These are phyloP conservation scores for Aureobasidium leucospermi DNA, from an alignment of 2,329 filamentous ascomycete species.

Conservation along the genomic window DNA sequence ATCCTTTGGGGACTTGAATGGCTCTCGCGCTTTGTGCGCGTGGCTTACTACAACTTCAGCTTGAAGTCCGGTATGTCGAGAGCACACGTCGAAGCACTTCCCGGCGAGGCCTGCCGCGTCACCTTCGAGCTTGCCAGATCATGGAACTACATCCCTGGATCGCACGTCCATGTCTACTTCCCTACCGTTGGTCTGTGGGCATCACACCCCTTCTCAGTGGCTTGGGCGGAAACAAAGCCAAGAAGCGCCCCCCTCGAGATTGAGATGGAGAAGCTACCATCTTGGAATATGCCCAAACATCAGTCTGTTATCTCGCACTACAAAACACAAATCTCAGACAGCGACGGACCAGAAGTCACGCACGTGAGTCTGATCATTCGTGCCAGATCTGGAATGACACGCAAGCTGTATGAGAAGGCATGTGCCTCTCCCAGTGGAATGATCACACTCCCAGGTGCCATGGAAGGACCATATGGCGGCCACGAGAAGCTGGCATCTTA, in stretches of 20 bases:
- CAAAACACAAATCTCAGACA: constrained; percentile 13
- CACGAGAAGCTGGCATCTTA: constrained; percentile 66
- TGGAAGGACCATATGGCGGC: constrained; percentile 71
- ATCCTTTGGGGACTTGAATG: constrained; percentile 69
- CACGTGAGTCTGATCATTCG: constrained; percentile 65
- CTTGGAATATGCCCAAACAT: constrained; percentile 15
- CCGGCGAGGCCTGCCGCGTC: constrained; percentile 52
- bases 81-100: constrained; percentile 51
- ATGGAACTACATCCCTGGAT: constrained; percentile 47
- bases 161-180: constrained; percentile 55
- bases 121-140: constrained; percentile 52
- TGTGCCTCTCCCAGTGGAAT: constrained; percentile 53
- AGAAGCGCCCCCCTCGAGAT: constrained; percentile 23
- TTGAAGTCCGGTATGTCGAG: constrained; percentile 41
- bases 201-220: constrained; percentile 45
- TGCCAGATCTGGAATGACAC: constrained; percentile 66
- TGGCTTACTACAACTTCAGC: constrained; percentile 49
- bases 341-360: constrained; percentile 25
- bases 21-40: constrained; percentile 39
- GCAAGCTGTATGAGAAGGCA: constrained; percentile 61
- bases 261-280: constrained; percentile 28
- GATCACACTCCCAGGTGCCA: constrained; percentile 57
- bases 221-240: constrained; percentile 35
- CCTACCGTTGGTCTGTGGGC: constrained; percentile 38
- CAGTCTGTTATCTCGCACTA: constrained; percentile 4